Base-by-base conservation (phyloP, 345 rosid genomes). In the Tarenaya hassleriana region DNA sequence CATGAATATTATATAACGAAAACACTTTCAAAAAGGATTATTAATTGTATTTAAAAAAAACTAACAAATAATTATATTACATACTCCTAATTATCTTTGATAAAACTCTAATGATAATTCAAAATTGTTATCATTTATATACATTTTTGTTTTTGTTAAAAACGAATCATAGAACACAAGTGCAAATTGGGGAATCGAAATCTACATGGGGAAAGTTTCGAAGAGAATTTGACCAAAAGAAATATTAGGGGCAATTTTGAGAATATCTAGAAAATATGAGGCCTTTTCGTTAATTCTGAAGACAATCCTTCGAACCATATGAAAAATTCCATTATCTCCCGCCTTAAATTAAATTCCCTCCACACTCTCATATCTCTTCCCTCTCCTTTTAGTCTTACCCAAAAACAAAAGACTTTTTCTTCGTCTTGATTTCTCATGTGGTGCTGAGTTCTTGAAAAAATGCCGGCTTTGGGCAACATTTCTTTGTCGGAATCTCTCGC, bases 391-490 rank as follows among this genome's bases (percentile, higher is more conserved):
- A 5, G 2, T 24, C 51, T 18, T 16, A 52, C 34, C 50, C 47
- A 39, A 41, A 43, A 19, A 33, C 41, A 11, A 5, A 6, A 8
- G 32, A 27, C 42, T 53, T 41, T 13, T 21, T 33, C 52, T 6
- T 38, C 34, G 4, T 58, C 60, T 39, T 47, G 61, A 10, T 17
- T 24, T 48, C 8, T 11, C 46, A 24, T 1, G 16, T 52, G 41
- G n/a, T 19, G 7, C 49, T 29, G 5, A 34, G 29, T 24, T 24
- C 5, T 24, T 24, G 29, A 24, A 24, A 41, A 54, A 50, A 84
- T 81, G 94, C 72, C 94, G 50, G 95, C 75, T 68, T 64, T 81
- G 17, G 89, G 63, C 42, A 69, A 60, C 58, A 56, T 71, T 60
- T 61, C 81, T 16, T 38, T 69, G 62, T 60, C 78, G 11, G 37